Percentiles rank a stretch among this genome's conserved stretches.
These are phyloP conservation scores for Boletus pseudo-olivaceus DNA, from an alignment of 768 basidiomycete species.

Conservation along the genomic window DNA sequence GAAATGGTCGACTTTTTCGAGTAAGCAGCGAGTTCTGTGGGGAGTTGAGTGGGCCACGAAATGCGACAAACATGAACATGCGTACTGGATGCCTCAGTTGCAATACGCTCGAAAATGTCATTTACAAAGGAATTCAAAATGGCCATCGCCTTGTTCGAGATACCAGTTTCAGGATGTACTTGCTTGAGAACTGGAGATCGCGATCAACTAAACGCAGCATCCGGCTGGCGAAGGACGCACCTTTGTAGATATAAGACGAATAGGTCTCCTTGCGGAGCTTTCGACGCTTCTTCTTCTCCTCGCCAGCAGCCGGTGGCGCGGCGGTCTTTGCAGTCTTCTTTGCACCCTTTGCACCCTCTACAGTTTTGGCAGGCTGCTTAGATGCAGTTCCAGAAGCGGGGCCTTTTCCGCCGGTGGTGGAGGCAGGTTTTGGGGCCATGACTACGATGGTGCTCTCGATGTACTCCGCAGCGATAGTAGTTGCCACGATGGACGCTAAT, in stretches of 20 bases:
- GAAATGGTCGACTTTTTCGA: conserved; percentile 99
- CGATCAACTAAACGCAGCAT: not conserved
- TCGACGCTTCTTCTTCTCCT: conserved; percentile 85
- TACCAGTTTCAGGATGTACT: conserved; percentile 98
- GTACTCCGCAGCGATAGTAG: not conserved
- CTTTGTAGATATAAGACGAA: conserved; percentile 91
- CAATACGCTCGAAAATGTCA: conserved; percentile 93
- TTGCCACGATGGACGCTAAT: conserved; percentile 20
- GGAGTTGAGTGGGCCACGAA: not conserved
- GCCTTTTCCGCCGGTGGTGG: conserved; percentile 65
- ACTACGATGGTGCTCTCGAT: not conserved
- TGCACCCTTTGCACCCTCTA: conserved; percentile 60
- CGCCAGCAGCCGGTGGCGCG: conserved; percentile 55
- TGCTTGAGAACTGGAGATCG: conserved; percentile 75
- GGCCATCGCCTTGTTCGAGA: conserved; percentile 98
- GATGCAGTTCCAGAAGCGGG: conserved; percentile 55
- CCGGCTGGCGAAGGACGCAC: conserved; percentile 33
- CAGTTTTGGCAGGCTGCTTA: conserved; percentile 61
- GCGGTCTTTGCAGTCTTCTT: conserved; percentile 68
- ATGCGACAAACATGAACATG: not conserved
- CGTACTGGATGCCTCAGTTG: conserved; percentile 84
- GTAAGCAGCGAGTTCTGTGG: conserved; percentile 87
- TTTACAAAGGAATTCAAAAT: conserved; percentile 96
- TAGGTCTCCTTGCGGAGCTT: conserved; percentile 90
- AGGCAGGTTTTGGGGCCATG: conserved; percentile 63